A percentile compares a stretch with the other conserved stretches of the same genome.
Evolutionary conservation across 441 rosid species (phyloP).

Genomic region (Adansonia madagascariensis): DNA sequence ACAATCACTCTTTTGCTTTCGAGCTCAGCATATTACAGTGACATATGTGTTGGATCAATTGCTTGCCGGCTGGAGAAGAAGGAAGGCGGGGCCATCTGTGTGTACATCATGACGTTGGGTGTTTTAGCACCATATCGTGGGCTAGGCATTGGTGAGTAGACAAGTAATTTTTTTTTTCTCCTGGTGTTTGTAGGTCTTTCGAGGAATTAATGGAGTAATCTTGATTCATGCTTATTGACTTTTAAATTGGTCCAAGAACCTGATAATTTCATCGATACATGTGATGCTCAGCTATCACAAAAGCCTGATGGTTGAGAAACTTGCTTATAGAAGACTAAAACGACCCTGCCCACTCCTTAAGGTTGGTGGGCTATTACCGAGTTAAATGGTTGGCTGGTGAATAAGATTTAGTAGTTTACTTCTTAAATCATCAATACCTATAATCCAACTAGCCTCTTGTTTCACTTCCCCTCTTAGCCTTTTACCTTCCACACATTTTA

Average conservation of each 20-base stretch:
- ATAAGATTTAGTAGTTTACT: not conserved
- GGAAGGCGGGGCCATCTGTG: slow-evolving; percentile 71
- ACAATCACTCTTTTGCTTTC: slow-evolving; percentile 21
- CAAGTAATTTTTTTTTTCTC: slow-evolving; percentile 8
- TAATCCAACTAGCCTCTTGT: not conserved
- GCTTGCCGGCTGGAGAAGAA: slow-evolving; percentile 95
- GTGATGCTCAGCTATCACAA: not conserved
- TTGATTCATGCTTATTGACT: not conserved
- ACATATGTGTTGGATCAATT: slow-evolving; percentile 91
- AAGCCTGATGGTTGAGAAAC: not conserved
- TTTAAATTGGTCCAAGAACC: not conserved
- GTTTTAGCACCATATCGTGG: slow-evolving; percentile 97
- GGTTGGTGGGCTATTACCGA: not conserved
- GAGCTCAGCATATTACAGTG: slow-evolving; percentile 79
- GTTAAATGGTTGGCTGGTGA: not conserved
- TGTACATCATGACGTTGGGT: slow-evolving; percentile 96
- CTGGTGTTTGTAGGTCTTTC: not conserved
- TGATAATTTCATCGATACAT: not conserved
- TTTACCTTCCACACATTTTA: not conserved
- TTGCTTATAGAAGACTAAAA: not conserved
- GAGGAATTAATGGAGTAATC: not conserved
- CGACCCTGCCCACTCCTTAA: not conserved
- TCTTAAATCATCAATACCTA: not conserved
- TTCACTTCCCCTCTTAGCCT: not conserved
- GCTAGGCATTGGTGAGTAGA: slow-evolving; percentile 82